A percentile compares a stretch with the other conserved stretches of the same genome.
phyloP scores from a whole-genome alignment of 2,329 filamentous ascomycete species.

The Aspergillus versicolor region DNA sequence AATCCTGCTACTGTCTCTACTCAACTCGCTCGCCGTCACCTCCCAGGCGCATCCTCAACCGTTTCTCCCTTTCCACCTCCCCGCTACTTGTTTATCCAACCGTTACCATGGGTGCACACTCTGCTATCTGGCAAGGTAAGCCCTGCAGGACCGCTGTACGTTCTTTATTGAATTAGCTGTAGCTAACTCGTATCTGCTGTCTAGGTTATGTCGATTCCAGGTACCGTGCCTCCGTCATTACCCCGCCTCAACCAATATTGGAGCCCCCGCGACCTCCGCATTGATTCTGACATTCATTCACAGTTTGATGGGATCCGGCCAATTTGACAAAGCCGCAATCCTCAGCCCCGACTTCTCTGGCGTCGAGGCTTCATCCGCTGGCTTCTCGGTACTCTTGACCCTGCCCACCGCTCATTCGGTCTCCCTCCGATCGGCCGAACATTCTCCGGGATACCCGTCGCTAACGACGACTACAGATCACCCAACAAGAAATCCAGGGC shows the following conservation, averaged over 20 bases:
- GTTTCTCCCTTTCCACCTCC: slow-evolving; percentile 11
- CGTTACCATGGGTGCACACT: slow-evolving; percentile 36
- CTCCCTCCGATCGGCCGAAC: neutral
- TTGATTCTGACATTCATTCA: slow-evolving; percentile 17
- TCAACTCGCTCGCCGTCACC: neutral
- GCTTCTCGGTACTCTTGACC: slow-evolving; percentile 66
- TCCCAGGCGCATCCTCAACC: neutral
- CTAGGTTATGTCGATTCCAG: slow-evolving; percentile 63
- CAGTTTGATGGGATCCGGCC: slow-evolving; percentile 76
- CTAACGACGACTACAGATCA: slow-evolving; percentile 41
- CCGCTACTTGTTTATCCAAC: slow-evolving; percentile 19
- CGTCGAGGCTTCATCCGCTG: slow-evolving; percentile 69
- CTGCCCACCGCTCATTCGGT: neutral
- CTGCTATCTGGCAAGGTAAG: slow-evolving; percentile 38
- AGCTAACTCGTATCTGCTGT: neutral
- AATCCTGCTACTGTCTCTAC: slow-evolving; percentile 3
- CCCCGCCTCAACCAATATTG: slow-evolving; percentile 13
- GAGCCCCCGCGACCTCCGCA: slow-evolving; percentile 13
- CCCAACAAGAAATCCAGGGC: slow-evolving; percentile 55
- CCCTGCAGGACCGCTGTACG: neutral
- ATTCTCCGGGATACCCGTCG: neutral
- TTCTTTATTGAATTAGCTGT: neutral
- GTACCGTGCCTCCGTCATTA: slow-evolving; percentile 41
- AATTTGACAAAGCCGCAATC: slow-evolving; percentile 82
- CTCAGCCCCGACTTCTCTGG: slow-evolving; percentile 78